Conservation (phyloP, 1,284 basidiomycete genomes). For the Ustilago cynodontis region DNA sequence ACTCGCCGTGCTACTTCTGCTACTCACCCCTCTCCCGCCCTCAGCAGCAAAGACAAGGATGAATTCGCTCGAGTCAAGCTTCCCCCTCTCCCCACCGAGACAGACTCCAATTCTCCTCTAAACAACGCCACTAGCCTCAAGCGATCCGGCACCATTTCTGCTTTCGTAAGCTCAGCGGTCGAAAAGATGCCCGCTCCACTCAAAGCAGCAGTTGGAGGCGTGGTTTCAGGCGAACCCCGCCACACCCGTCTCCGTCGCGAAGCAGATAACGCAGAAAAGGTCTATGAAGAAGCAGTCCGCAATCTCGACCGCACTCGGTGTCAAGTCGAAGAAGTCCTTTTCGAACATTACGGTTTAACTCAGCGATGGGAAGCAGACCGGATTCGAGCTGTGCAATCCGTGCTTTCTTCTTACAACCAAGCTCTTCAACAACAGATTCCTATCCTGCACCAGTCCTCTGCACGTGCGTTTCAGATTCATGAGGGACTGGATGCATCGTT, state of each 20-base stretch:
- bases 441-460: conserved; percentile 35
- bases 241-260: conserved; percentile 64
- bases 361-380: conserved; percentile 66
- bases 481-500: conserved; percentile 35
- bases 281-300: conserved; percentile 59
- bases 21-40: conserved; percentile 1
- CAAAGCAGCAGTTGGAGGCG: conserved; percentile 60
- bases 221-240: conserved; percentile 56
- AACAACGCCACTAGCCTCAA: conserved; percentile 34
- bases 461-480: conserved; percentile 35
- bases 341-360: conserved; percentile 60
- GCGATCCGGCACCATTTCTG: conserved; percentile 52
- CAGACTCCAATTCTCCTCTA: conserved; percentile 1
- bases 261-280: conserved; percentile 60
- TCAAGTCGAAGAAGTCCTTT: conserved; percentile 60
- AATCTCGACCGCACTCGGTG: conserved; percentile 62
- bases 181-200: conserved; percentile 59
- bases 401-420: conserved; percentile 52
- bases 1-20: conserved; percentile 42
- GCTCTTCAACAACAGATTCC: conserved; percentile 35
- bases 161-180: conserved; percentile 59
- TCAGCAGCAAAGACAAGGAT: neutral
- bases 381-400: conserved; percentile 59
- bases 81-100: conserved; percentile 50
- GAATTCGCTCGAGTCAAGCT: conserved; percentile 46